phyloP scores from a whole-genome alignment of 2,329 filamentous ascomycete species.

The Shiraia bambusicola region DNA sequence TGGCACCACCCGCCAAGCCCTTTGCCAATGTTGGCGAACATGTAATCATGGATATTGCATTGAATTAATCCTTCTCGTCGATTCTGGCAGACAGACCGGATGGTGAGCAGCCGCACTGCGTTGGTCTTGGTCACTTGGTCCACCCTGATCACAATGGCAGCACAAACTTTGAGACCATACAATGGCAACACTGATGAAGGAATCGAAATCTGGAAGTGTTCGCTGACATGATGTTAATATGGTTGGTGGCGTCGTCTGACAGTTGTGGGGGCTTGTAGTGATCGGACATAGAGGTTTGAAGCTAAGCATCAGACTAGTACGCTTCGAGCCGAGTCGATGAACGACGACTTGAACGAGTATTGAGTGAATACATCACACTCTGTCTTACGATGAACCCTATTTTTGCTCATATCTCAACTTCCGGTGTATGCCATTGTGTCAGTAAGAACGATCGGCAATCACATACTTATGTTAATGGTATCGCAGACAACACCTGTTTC shows the following conservation, averaged over 20 bases:
- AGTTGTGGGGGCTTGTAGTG: constrained; percentile 12
- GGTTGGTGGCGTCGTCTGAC: constrained; percentile 21
- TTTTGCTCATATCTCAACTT: not conserved
- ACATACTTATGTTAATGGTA: not conserved
- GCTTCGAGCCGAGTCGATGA: constrained; percentile 11
- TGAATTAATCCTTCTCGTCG: not conserved
- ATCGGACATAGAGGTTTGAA: constrained; percentile 23
- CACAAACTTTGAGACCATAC: constrained; percentile 16
- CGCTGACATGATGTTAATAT: constrained; percentile 4
- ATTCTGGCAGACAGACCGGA: constrained; percentile 10
- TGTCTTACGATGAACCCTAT: not conserved
- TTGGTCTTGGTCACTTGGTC: constrained; percentile 10
- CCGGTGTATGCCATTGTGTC: too few species aligned
- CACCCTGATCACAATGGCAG: constrained; percentile 13
- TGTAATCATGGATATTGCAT: constrained; percentile 7
- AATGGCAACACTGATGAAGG: constrained; percentile 9
- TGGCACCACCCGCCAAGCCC: constrained; percentile 22
- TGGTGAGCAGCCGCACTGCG: constrained; percentile 7
- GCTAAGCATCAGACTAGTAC: constrained; percentile 13
- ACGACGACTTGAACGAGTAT: not conserved
- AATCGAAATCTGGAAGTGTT: constrained; percentile 10
- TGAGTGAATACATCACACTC: not conserved
- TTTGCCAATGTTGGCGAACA: constrained; percentile 17
- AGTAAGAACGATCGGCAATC: not conserved
- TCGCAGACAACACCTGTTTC: constrained; percentile 9